Percentiles rank a stretch among this genome's conserved stretches.
These are phyloP conservation scores for Oleoguttula mirabilis DNA, from an alignment of 495 filamentous ascomycete species.

Conservation along the genomic window DNA sequence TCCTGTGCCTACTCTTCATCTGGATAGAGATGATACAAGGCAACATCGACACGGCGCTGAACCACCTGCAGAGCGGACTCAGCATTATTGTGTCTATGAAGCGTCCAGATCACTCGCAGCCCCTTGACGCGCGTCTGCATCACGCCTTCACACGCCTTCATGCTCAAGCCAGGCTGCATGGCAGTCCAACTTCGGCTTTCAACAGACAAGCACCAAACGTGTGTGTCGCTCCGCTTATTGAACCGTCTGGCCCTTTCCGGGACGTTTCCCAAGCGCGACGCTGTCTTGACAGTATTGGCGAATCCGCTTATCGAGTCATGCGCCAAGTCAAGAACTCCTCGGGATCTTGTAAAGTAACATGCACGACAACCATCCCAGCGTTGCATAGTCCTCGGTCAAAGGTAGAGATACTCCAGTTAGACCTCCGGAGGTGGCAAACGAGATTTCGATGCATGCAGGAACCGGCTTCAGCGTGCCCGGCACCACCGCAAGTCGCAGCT, in stretches of 20 bases:
- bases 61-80: neutral
- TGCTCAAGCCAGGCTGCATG: slow-evolving; percentile 4
- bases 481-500: neutral
- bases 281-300: neutral
- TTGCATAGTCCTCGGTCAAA: too few relatives aligned
- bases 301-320: neutral
- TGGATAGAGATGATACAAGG: slow-evolving; percentile 1
- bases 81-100: neutral
- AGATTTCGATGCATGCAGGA: neutral
- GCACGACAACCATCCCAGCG: too few relatives aligned
- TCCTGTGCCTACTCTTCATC: slow-evolving; percentile 1
- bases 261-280: neutral
- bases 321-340: neutral
- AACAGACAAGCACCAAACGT: neutral
- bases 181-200: slow-evolving; percentile 2
- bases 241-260: neutral
- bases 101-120: neutral
- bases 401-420: neutral
- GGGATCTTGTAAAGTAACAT: neutral
- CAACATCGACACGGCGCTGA: neutral
- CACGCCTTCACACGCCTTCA: neutral
- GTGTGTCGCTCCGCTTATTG: neutral
- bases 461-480: neutral
- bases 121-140: neutral
- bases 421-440: neutral